Evolutionary conservation across 2,329 filamentous ascomycete species (phyloP).

Genomic region (Myriosclerotinia scirpicola): DNA sequence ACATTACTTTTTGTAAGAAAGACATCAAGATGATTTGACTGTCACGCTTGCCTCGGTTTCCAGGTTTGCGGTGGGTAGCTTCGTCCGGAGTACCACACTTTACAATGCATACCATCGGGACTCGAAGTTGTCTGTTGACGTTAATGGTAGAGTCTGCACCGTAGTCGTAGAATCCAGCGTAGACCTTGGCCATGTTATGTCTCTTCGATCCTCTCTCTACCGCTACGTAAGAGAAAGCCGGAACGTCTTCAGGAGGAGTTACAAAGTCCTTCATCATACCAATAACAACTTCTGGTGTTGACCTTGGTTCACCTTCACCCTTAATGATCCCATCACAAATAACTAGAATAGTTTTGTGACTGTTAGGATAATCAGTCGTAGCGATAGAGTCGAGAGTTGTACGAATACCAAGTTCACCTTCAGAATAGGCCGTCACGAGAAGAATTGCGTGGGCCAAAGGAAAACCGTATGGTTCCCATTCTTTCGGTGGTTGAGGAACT

Average conservation of each 20-base stretch:
- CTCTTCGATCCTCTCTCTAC: slow-evolving; percentile 94
- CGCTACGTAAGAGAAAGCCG: slow-evolving; percentile 92
- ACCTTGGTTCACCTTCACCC: slow-evolving; percentile 81
- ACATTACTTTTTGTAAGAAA: slow-evolving; percentile 99
- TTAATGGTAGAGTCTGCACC: slow-evolving; percentile 78
- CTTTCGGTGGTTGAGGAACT: slow-evolving; percentile 90
- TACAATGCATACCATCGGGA: slow-evolving; percentile 95
- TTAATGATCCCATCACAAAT: slow-evolving; percentile 98
- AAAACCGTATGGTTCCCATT: slow-evolving; percentile 97
- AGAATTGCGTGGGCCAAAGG: slow-evolving; percentile 92
- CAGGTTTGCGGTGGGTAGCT: slow-evolving; percentile 76
- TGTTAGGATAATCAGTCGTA: slow-evolving; percentile 98
- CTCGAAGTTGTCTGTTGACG: slow-evolving; percentile 85
- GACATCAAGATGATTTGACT: slow-evolving; percentile 99
- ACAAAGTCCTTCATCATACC: slow-evolving; percentile 94
- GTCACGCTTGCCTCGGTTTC: slow-evolving; percentile 97
- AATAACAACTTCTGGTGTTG: slow-evolving; percentile 87
- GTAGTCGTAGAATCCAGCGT: slow-evolving; percentile 98
- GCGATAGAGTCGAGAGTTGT: slow-evolving; percentile 95
- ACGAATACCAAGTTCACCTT: slow-evolving; percentile 87
- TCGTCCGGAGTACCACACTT: slow-evolving; percentile 95
- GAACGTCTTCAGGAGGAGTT: slow-evolving; percentile 75
- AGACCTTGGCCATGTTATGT: slow-evolving; percentile 99
- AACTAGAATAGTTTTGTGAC: slow-evolving; percentile 94
- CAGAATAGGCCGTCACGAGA: slow-evolving; percentile 94